A percentile compares a stretch with the other conserved stretches of the same genome.
These are phyloP conservation scores for Daldinia concentrica DNA, from an alignment of 495 filamentous ascomycete species.

Conservation along the genomic window DNA sequence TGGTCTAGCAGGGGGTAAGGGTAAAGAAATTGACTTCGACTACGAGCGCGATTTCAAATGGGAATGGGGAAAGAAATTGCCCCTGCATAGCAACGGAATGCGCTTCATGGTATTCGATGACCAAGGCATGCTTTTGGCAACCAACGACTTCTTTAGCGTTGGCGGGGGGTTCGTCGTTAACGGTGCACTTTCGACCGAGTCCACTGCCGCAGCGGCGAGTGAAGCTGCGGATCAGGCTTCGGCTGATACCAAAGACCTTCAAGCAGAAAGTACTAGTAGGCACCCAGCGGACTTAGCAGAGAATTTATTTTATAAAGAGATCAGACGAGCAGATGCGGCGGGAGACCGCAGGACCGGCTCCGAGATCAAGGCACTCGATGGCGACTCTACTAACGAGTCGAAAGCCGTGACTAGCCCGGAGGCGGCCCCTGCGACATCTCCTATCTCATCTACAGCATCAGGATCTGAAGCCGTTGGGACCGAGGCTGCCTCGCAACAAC, in stretches of 20 bases:
- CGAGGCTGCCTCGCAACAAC: constrained; percentile 36
- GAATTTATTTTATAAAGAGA: constrained; percentile 52
- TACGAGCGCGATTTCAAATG: constrained; percentile 50
- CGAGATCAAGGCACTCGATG: constrained; percentile 39
- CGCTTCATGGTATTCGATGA: constrained; percentile 50
- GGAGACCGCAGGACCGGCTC: constrained; percentile 46
- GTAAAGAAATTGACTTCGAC: constrained; percentile 49
- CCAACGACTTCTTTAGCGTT: constrained; percentile 52
- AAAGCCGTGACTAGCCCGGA: constrained; percentile 21
- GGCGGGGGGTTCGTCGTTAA: constrained; percentile 53
- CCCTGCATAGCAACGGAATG: constrained; percentile 52
- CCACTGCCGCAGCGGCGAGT: constrained; percentile 20
- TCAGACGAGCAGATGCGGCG: constrained; percentile 46
- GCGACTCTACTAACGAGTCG: constrained; percentile 26
- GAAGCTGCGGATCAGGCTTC: constrained; percentile 24
- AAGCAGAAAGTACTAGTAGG: constrained; percentile 29
- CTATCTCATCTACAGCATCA: constrained; percentile 17
- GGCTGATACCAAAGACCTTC: constrained; percentile 32
- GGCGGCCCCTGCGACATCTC: neutral
- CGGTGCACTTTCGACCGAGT: constrained; percentile 46
- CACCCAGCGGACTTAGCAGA: constrained; percentile 49
- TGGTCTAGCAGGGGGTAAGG: constrained; percentile 41
- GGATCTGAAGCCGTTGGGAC: constrained; percentile 19
- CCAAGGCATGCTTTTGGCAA: constrained; percentile 48
- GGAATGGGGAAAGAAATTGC: constrained; percentile 50